Conservation (phyloP, 495 filamentous ascomycete species). For the Friedmanniomyces simplex region DNA sequence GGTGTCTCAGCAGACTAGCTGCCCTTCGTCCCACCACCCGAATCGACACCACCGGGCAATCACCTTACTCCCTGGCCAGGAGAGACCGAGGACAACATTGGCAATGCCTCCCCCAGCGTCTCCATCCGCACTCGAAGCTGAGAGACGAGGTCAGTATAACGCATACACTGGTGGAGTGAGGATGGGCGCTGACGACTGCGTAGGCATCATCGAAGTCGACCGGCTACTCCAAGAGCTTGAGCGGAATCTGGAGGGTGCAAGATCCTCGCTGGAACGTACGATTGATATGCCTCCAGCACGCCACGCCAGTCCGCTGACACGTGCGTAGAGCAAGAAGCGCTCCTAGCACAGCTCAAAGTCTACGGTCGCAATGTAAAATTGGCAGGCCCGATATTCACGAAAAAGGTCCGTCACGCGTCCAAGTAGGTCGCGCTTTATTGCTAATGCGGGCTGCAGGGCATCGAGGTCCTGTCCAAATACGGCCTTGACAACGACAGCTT, state of each 20-base stretch:
- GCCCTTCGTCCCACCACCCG: no score
- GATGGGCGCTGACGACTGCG: neutral
- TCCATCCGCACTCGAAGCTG: neutral
- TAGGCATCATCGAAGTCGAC: slow-evolving; percentile 9
- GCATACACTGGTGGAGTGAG: neutral
- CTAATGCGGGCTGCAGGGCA: slow-evolving; percentile 44
- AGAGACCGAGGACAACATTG: no score
- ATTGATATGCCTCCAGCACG: neutral
- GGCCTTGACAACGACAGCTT: slow-evolving; percentile 52
- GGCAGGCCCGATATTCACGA: slow-evolving; percentile 72
- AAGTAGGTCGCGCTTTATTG: neutral
- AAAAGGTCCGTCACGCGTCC: slow-evolving; percentile 40
- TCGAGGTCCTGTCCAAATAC: slow-evolving; percentile 59
- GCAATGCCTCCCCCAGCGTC: no score
- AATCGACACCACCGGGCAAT: no score
- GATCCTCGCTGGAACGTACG: slow-evolving; percentile 11
- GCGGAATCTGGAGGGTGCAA: slow-evolving; percentile 11
- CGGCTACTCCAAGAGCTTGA: slow-evolving; percentile 11
- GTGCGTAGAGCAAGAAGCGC: slow-evolving; percentile 22
- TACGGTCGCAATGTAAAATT: slow-evolving; percentile 59
- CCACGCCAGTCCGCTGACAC: neutral
- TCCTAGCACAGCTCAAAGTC: slow-evolving; percentile 66
- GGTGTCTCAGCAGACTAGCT: no score
- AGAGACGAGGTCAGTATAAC: neutral
- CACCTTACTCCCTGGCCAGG: no score